Conservation (phyloP, 2,329 filamentous ascomycete genomes). For the Cercospora sojina region DNA sequence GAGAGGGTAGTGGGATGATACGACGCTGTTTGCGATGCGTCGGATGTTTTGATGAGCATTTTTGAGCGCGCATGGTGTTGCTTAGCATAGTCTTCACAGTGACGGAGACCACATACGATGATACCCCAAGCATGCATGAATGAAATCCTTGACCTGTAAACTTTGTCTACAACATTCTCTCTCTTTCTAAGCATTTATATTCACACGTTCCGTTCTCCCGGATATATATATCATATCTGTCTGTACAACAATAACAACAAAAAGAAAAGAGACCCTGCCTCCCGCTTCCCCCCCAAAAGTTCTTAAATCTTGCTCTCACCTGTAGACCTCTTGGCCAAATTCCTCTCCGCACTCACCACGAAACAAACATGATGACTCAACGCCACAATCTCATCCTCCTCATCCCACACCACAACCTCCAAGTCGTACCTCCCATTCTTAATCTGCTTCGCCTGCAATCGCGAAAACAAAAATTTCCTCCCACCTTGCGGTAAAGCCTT, state of each 20-base stretch:
- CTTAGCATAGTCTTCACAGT: background rate
- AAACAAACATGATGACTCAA: conserved; percentile 67
- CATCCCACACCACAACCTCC: conserved; percentile 67
- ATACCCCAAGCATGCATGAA: background rate
- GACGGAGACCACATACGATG: background rate
- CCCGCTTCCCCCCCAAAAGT: conserved; percentile 5
- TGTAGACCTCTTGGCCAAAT: conserved; percentile 54
- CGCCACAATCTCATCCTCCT: conserved; percentile 63
- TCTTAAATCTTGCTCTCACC: conserved; percentile 20
- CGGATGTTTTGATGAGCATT: background rate
- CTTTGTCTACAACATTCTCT: background rate
- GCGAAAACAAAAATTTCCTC: conserved; percentile 69
- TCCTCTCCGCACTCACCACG: conserved; percentile 63
- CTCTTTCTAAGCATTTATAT: background rate
- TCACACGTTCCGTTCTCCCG: background rate
- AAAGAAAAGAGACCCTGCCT: background rate
- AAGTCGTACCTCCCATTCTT: conserved; percentile 72
- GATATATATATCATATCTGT: background rate
- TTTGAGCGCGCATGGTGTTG: background rate
- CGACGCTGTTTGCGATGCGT: background rate
- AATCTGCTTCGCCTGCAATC: conserved; percentile 65
- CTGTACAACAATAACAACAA: background rate
- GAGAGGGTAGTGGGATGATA: background rate
- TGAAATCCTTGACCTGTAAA: background rate
- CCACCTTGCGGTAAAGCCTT: conserved; percentile 66